A percentile compares a stretch with the other conserved stretches of the same genome.
Evolutionary conservation across 768 basidiomycete genomes (phyloP).

Genomic region (Calocybe cyanea): DNA sequence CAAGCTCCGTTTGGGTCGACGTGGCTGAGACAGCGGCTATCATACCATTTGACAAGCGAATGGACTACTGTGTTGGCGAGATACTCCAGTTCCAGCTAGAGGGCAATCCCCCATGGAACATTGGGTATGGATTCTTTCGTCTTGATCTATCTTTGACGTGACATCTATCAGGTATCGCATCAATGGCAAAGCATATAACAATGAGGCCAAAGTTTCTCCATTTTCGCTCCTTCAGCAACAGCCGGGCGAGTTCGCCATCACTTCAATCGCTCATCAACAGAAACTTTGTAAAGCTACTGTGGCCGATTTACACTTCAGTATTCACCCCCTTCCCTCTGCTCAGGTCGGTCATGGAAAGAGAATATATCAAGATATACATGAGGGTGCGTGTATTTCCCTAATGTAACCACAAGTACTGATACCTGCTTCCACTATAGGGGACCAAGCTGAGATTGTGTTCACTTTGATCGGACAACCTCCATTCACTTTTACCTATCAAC

Average conservation of each 20-base stretch:
- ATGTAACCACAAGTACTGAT: not conserved
- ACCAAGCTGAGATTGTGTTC: constrained; percentile 93
- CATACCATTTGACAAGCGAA: constrained; percentile 72
- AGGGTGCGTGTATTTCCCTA: constrained; percentile 48
- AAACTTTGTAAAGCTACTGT: constrained; percentile 86
- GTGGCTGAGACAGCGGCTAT: constrained; percentile 97
- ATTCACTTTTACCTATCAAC: constrained; percentile 94
- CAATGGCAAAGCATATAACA: constrained; percentile 68
- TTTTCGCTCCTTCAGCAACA: constrained; percentile 84
- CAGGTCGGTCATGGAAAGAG: constrained; percentile 84
- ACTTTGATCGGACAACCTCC: constrained; percentile 88
- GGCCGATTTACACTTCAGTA: constrained; percentile 64
- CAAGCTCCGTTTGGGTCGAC: constrained; percentile 74
- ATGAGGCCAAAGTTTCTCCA: constrained; percentile 74
- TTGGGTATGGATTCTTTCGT: constrained; percentile 52
- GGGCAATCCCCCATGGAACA: constrained; percentile 90
- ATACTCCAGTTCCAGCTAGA: constrained; percentile 88
- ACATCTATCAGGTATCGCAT: constrained; percentile 62
- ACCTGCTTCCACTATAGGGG: constrained; percentile 42
- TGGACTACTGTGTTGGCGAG: constrained; percentile 89
- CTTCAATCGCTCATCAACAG: constrained; percentile 88
- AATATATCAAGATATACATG: constrained; percentile 82
- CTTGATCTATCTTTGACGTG: too few species aligned
- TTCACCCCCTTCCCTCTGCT: constrained; percentile 85
- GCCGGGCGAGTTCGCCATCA: constrained; percentile 80